Evolutionary conservation across 176 grass and related monocot species (phyloP).

Genomic region (Triticum dicoccoides): DNA sequence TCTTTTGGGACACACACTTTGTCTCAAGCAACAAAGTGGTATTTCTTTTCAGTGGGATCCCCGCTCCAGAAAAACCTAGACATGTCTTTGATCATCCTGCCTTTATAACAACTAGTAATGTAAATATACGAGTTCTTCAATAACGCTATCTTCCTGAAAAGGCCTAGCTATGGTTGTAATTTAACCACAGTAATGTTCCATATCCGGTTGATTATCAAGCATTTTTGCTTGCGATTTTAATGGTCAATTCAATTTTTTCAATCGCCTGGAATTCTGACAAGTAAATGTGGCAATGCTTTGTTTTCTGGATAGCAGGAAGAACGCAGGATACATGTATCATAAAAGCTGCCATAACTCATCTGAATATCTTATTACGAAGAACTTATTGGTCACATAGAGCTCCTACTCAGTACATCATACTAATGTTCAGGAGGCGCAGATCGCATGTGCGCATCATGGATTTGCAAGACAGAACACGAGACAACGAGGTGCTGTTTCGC

Average conservation of each 20-base stretch:
- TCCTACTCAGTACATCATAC: neutral
- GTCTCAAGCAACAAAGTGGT: too few species aligned
- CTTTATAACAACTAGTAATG: too few species aligned
- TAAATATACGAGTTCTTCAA: too few species aligned
- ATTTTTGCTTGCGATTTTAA: neutral
- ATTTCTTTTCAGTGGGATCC: too few species aligned
- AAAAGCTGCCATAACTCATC: neutral
- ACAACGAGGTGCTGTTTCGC: constrained; percentile 87
- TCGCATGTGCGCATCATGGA: neutral
- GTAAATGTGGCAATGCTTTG: neutral
- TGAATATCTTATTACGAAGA: neutral
- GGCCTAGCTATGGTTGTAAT: too few species aligned
- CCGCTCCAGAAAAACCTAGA: too few species aligned
- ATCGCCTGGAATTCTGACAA: neutral
- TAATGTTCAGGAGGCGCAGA: neutral
- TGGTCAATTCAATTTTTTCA: neutral
- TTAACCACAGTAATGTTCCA: too few species aligned
- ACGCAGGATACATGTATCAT: neutral
- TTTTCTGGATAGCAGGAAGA: neutral
- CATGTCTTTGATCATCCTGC: too few species aligned
- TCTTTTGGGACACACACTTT: too few species aligned
- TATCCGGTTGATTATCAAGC: too few species aligned
- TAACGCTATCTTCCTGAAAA: too few species aligned
- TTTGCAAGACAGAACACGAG: constrained; percentile 31
- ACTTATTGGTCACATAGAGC: neutral